Percentiles rank a stretch among this genome's conserved stretches.
phyloP scores from a whole-genome alignment of 805 yeast species.

The Kuraishia floccosa region DNA sequence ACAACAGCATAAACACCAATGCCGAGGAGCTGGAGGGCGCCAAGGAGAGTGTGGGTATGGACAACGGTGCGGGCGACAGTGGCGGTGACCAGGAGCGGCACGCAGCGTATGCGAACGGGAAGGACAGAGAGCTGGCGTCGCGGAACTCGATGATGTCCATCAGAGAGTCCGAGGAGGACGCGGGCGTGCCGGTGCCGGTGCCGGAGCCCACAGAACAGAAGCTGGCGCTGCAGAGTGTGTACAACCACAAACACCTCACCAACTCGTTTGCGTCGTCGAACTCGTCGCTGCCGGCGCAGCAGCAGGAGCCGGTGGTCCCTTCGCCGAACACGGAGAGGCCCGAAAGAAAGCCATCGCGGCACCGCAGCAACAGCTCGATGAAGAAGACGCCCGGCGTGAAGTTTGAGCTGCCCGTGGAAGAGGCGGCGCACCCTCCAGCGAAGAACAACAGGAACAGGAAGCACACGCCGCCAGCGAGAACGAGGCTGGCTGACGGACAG shows the following conservation, averaged over 20 bases:
- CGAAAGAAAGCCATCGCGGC: no score
- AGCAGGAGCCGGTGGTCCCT: no score
- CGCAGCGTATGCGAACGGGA: no score
- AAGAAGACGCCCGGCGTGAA: constrained; percentile 8
- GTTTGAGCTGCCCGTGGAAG: constrained; percentile 10
- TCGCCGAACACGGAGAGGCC: not conserved
- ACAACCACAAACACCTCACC: no score
- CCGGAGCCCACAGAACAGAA: no score
- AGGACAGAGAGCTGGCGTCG: no score
- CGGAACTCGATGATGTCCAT: constrained; percentile 2
- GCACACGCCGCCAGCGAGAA: not conserved
- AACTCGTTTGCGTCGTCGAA: not conserved
- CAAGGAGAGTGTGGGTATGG: not conserved
- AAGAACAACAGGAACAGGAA: constrained; percentile 3
- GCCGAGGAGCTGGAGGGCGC: no score
- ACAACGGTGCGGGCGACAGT: not conserved
- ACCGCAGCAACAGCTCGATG: not conserved
- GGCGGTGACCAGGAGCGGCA: no score
- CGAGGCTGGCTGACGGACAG: no score
- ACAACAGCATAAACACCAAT: not conserved
- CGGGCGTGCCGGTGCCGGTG: no score
- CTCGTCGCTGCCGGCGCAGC: not conserved
- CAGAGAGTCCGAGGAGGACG: not conserved
- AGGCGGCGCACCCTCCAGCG: constrained; percentile 3
- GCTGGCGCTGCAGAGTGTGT: no score